These are phyloP conservation scores for Xylaria curta DNA, from an alignment of 495 filamentous ascomycete species.

Conservation along the genomic window DNA sequence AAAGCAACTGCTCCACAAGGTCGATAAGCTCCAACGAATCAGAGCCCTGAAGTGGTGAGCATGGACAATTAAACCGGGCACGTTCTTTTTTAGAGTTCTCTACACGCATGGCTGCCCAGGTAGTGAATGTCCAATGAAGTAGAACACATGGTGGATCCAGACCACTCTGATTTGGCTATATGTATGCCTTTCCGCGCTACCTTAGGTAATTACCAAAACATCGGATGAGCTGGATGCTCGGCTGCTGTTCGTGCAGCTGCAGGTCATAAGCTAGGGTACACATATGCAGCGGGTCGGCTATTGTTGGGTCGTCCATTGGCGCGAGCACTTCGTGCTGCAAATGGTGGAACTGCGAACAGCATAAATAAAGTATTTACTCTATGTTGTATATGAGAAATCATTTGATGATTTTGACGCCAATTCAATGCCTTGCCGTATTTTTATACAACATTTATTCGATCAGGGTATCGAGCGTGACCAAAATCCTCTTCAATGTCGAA, in stretches of 20 bases:
- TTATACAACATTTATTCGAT: constrained; percentile 16
- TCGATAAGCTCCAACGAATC: constrained; percentile 28
- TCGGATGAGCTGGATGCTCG: not conserved
- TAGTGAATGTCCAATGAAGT: not conserved
- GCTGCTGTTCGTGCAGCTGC: constrained; percentile 18
- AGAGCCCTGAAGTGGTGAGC: not conserved
- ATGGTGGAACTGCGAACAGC: not conserved
- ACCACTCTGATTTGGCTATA: constrained; percentile 2
- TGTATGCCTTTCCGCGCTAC: not conserved
- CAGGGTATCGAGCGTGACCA: constrained; percentile 25
- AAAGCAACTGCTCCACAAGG: not conserved
- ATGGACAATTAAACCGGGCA: not conserved
- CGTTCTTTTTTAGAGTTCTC: not conserved
- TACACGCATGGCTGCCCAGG: not conserved
- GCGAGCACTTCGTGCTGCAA: not conserved
- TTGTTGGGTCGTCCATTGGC: not conserved
- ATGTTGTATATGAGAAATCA: constrained; percentile 1
- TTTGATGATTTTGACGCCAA: constrained; percentile 19
- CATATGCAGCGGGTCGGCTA: constrained; percentile 4
- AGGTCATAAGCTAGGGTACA: constrained; percentile 3
- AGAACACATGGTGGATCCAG: constrained; percentile 3
- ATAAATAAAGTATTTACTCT: constrained; percentile 9
- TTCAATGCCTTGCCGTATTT: constrained; percentile 17
- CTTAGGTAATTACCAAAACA: not conserved
- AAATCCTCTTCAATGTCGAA: not conserved